Conservation (phyloP, 2,329 filamentous ascomycete species). For the Talaromyces marneffei region DNA sequence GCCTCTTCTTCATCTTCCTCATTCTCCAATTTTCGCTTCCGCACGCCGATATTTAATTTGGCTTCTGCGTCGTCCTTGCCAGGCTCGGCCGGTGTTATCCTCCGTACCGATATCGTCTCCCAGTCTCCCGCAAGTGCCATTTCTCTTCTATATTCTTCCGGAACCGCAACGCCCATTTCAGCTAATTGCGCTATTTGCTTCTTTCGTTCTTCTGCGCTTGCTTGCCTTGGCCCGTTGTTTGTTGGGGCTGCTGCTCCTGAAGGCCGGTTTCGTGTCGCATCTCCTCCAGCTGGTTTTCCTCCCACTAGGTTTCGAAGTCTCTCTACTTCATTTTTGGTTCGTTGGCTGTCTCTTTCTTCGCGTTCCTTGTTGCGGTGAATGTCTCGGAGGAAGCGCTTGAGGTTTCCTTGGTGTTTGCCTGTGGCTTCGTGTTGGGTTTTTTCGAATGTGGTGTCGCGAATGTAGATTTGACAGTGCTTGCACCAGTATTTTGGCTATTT, state of each 20-base stretch:
- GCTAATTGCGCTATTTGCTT: conserved; percentile 81
- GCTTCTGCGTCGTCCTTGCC: conserved; percentile 33
- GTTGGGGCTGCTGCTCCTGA: conserved; percentile 26
- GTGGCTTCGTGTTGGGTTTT: conserved; percentile 84
- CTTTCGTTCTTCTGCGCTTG: conserved; percentile 64
- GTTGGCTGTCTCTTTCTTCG: conserved; percentile 72
- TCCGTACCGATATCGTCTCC: conserved; percentile 58
- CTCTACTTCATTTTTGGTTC: conserved; percentile 77
- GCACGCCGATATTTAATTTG: conserved; percentile 36
- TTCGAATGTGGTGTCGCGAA: conserved; percentile 89
- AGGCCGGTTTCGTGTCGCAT: conserved; percentile 25
- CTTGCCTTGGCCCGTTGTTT: conserved; percentile 32
- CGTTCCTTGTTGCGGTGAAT: conserved; percentile 79
- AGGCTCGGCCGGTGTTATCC: conserved; percentile 35
- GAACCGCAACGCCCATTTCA: conserved; percentile 78
- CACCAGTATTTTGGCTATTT: conserved; percentile 83
- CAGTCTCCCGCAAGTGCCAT: conserved; percentile 88
- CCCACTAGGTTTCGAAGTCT: conserved; percentile 72
- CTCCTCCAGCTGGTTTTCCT: conserved; percentile 29
- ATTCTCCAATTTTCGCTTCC: conserved; percentile 42
- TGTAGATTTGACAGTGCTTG: conserved; percentile 87
- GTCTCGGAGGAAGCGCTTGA: conserved; percentile 85
- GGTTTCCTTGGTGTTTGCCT: conserved; percentile 71
- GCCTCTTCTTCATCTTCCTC: conserved; percentile 36
- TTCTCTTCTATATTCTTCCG: conserved; percentile 68